Percentiles rank a stretch among this genome's conserved stretches.
Evolutionary conservation across 2,329 filamentous ascomycete genomes (phyloP).

Genomic region (Colletotrichum shisoi): DNA sequence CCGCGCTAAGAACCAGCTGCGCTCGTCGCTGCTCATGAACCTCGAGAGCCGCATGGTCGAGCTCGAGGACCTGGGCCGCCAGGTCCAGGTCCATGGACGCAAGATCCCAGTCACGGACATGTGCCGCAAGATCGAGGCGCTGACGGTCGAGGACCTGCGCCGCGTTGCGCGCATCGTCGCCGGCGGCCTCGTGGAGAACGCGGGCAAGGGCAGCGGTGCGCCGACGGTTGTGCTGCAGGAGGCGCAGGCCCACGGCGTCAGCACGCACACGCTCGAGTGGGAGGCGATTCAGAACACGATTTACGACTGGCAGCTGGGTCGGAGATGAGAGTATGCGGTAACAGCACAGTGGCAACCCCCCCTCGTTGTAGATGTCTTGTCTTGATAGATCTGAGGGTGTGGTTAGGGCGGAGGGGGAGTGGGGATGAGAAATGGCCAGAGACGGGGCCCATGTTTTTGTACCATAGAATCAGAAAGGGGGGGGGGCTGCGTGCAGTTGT

Average conservation of each 20-base stretch:
- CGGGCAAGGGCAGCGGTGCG: slow-evolving; percentile 79
- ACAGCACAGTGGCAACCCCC: too few species aligned
- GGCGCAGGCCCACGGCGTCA: slow-evolving; percentile 76
- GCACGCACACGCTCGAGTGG: slow-evolving; percentile 76
- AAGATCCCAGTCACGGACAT: slow-evolving; percentile 94
- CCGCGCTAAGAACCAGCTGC: slow-evolving; percentile 95
- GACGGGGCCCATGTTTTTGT: slow-evolving; percentile 12
- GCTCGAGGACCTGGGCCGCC: slow-evolving; percentile 90
- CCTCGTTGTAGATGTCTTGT: neutral
- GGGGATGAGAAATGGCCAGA: neutral
- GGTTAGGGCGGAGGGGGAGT: neutral
- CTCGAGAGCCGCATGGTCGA: slow-evolving; percentile 97
- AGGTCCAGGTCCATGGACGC: slow-evolving; percentile 94
- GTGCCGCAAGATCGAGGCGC: slow-evolving; percentile 82
- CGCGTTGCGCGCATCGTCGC: slow-evolving; percentile 82
- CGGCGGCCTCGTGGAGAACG: slow-evolving; percentile 77
- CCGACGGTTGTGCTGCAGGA: slow-evolving; percentile 96
- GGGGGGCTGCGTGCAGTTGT: neutral
- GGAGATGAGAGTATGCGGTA: slow-evolving; percentile 45
- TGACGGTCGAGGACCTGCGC: slow-evolving; percentile 82
- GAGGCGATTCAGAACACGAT: slow-evolving; percentile 89
- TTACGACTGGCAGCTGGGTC: slow-evolving; percentile 81
- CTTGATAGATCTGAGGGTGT: neutral
- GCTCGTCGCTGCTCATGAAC: slow-evolving; percentile 93
- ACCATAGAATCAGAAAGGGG: slow-evolving; percentile 4